These are phyloP conservation scores for Petunia axillaris DNA, from an alignment of 257 asterid genomes.

Conservation along the genomic window DNA sequence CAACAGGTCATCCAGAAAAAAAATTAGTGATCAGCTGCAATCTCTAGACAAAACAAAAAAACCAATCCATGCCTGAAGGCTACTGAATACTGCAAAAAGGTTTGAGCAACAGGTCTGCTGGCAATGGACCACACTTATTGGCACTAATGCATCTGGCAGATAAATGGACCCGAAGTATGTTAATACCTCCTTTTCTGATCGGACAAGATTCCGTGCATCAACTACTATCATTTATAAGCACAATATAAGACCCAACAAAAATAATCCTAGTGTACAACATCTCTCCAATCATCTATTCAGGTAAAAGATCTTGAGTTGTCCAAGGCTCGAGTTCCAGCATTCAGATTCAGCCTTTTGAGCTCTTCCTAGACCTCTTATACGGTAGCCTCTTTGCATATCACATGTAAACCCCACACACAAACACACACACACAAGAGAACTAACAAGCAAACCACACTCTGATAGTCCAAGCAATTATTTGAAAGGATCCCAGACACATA, in stretches of 20 bases:
- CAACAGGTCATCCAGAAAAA: background rate
- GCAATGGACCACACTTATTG: background rate
- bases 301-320: background rate
- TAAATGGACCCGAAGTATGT: background rate
- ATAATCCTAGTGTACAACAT: background rate
- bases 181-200: background rate
- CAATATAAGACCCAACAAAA: background rate
- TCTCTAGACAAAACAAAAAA: background rate
- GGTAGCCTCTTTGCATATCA: background rate
- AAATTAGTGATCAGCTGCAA: constrained; percentile 6
- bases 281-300: background rate
- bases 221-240: background rate
- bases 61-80: background rate
- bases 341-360: constrained; percentile 18
- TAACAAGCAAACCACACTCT: background rate
- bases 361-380: background rate
- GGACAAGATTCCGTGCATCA: background rate
- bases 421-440: constrained; percentile 1
- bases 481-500: background rate
- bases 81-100: constrained; percentile 18
- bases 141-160: background rate
- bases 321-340: background rate
- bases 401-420: background rate
- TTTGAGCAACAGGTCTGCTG: background rate
- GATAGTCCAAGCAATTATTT: background rate